Base-by-base conservation (phyloP, 1,284 basidiomycete genomes). In the Psilocybe mexicana region DNA sequence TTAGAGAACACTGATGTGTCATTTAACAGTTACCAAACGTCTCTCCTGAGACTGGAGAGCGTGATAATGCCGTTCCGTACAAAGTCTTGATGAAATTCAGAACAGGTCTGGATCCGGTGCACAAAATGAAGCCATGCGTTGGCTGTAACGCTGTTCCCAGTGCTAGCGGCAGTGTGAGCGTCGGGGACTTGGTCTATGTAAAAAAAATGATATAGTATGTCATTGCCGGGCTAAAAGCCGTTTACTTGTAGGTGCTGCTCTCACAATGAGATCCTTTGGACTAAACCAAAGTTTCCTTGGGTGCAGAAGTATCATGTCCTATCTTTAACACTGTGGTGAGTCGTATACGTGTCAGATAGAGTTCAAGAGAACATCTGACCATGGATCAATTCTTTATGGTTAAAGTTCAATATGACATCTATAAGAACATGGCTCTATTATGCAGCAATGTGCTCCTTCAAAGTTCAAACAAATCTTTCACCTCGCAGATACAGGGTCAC, bases 71-170 rank as follows among this genome's bases (percentile, higher is more conserved):
- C 1, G 87, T 92, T 2, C 90, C 90, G 3, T 88, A 79, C 74
- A 90, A 90, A 70, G 80, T 84, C 18, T 69, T 90, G 8, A 83
- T 84, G 81, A 87, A 87, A 74, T 85, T 87, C 67, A 80, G 88
- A 28, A 79, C 70, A 18, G 82, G 83, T 6, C 62, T 85, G 52
- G 83, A 87, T 65, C 79, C 80, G 0, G 66, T 53, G 18, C 63
- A 74, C 2, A 76, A 75, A 58, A 72, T 74, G 70, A 79, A 78
- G 62, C 76, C 87, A 2, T 88, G 85, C 64, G 77, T 90, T 47
- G 88, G 88, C 2, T 81, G 79, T 65, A 86, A 90, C 65, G 85
- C 75, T 0, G 75, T 84, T 11, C 76, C 82, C 6, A 68, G 65
- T 0, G 76, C 70, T 1, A 70, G 67, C n/a, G 87, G 86, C 0